phyloP scores from a whole-genome alignment of 2,329 filamentous ascomycete genomes.

The Zymoseptoria brevis region DNA sequence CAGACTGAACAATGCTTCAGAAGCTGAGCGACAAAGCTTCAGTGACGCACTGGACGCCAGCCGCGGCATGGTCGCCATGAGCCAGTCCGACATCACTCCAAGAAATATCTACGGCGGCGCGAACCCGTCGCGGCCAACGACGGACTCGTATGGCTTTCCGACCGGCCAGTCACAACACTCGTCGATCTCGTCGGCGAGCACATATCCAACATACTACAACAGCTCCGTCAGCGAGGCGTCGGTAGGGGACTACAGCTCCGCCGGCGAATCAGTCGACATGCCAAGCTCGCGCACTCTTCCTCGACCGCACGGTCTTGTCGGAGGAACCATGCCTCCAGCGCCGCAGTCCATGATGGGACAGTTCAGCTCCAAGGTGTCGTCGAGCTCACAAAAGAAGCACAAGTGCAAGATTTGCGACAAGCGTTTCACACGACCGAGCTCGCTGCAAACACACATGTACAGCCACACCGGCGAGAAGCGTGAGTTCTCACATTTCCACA shows the following conservation, averaged over 20 bases:
- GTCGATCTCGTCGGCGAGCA: conserved; percentile 76
- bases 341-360: conserved; percentile 98
- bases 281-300: conserved; percentile 76
- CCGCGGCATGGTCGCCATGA: conserved; percentile 90
- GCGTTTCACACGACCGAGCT: conserved; percentile 89
- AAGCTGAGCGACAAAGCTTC: conserved; percentile 60
- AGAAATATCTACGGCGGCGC: conserved; percentile 75
- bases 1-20: conserved; percentile 49
- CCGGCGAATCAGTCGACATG: conserved; percentile 75
- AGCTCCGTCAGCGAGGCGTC: conserved; percentile 72
- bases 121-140: conserved; percentile 58
- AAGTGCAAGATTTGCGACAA: conserved; percentile 99
- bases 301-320: conserved; percentile 60
- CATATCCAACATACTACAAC: conserved; percentile 75
- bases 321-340: conserved; percentile 62
- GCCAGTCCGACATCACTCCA: conserved; percentile 74
- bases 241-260: conserved; percentile 88
- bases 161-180: conserved; percentile 77
- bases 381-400: conserved; percentile 97
- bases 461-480: conserved; percentile 97
- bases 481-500: conserved; percentile 46
- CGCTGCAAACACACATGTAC: conserved; percentile 95
- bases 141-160: conserved; percentile 87
- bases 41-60: conserved; percentile 87
- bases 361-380: conserved; percentile 93